A percentile compares a stretch with the other conserved stretches of the same genome.
These are phyloP conservation scores for Hyaloscypha bicolor DNA, from an alignment of 495 filamentous ascomycete species.

Conservation along the genomic window DNA sequence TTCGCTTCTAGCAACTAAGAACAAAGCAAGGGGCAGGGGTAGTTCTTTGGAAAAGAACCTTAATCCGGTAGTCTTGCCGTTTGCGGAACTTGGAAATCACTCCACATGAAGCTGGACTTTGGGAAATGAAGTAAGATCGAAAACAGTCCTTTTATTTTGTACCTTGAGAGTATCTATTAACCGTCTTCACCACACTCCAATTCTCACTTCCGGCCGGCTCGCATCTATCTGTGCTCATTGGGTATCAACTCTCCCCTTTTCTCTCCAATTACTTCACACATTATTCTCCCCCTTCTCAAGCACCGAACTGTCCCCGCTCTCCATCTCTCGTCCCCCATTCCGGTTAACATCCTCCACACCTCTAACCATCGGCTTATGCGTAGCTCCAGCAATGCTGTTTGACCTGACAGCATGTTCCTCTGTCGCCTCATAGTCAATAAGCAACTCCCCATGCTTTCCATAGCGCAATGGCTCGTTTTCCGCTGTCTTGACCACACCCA, in stretches of 20 bases:
- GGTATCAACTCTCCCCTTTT: not conserved
- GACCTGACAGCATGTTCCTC: conserved; percentile 33
- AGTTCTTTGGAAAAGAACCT: too few relatives aligned
- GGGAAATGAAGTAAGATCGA: too few relatives aligned
- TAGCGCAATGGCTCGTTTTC: conserved; percentile 65
- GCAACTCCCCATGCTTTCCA: conserved; percentile 68
- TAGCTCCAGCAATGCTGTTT: not conserved
- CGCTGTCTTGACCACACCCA: conserved; percentile 63
- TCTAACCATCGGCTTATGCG: not conserved
- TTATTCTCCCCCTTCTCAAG: not conserved
- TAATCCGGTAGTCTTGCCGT: too few relatives aligned
- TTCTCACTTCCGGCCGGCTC: not conserved
- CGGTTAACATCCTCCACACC: conserved; percentile 6
- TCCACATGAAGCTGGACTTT: too few relatives aligned
- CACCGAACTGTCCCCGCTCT: not conserved
- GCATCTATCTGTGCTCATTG: not conserved
- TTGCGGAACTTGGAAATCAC: too few relatives aligned
- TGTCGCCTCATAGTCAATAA: conserved; percentile 59
- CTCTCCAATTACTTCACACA: not conserved
- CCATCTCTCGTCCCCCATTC: not conserved
- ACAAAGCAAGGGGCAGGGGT: too few relatives aligned
- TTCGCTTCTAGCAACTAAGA: too few relatives aligned
- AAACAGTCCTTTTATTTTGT: too few relatives aligned
- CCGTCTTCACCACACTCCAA: not conserved
- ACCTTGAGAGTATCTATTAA: too few relatives aligned